Base-by-base conservation (phyloP, 768 basidiomycete genomes). In the Royoungia palumana region DNA sequence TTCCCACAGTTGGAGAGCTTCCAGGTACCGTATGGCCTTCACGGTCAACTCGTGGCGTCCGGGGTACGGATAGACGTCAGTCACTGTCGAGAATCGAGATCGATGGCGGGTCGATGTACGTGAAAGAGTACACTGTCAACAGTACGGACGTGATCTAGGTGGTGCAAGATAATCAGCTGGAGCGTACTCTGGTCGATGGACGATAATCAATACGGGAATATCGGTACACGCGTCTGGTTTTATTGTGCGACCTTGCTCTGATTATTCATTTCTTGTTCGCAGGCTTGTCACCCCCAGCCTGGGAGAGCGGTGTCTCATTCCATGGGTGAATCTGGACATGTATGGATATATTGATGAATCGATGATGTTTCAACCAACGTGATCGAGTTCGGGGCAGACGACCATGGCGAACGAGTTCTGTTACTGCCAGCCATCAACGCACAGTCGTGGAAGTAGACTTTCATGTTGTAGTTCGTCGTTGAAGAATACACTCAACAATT, bases 191-290 rank as follows among this genome's bases (percentile, higher is more conserved):
- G 74, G 75, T 59, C 62, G 6, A 73, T 72, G 4, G 69, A 68
- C 9, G 60, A 72, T 34, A 59, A 70, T 28, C 69, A 75, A 51
- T 75, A 75, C 53, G 67, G 72, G 69, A 75, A 51, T 75, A 75
- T 52, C 67, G 72, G 69, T 68, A 35, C 36, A 10, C 2, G 50
- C 44, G 4, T 5, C 17, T 2, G 3, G 13, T 24, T 21, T 24
- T 6, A 2, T 14, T 43, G 2, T 14, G 16, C 12, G 4, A 25
- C 2, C 19, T 14, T 34, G 5, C 1, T 21, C 30, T 44, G 9
- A 48, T 35, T 34, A 2, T 17, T 11, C 17, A 13, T 14, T 10
- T 17, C 4, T 2, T 8, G 8, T 43, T 35, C 14, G 12, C 45
- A 64, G 62, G n/a, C 24, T 64, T 5, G 57, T 42, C 5, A 39